A percentile compares a stretch with the other conserved stretches of the same genome.
Evolutionary conservation across 495 filamentous ascomycete species (phyloP).

Genomic region (Penicillium antarcticum): DNA sequence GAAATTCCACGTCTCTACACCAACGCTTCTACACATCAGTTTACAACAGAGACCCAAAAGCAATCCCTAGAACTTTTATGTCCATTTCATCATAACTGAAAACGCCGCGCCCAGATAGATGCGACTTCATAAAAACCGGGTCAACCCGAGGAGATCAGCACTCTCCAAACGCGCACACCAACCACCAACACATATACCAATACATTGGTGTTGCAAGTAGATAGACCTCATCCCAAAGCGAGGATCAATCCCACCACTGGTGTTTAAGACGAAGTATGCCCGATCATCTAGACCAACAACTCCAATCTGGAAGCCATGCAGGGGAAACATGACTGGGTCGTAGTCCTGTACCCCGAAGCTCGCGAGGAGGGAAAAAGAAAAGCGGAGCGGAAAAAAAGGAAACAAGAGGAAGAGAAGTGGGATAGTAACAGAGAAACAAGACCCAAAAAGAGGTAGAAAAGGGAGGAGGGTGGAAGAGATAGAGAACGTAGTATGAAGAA

Average conservation of each 20-base stretch:
- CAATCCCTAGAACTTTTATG: constrained; percentile 27
- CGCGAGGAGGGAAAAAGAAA: constrained; percentile 12
- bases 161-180: constrained; percentile 4
- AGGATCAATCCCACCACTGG: no score
- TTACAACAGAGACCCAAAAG: background rate
- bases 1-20: no score
- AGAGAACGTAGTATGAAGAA: constrained; percentile 16
- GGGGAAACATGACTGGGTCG: constrained; percentile 2
- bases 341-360: constrained; percentile 1
- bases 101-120: constrained; percentile 29
- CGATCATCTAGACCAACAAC: background rate
- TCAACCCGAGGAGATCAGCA: constrained; percentile 6
- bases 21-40: no score
- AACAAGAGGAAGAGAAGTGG: constrained; percentile 8
- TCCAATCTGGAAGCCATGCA: constrained; percentile 1
- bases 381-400: constrained; percentile 14
- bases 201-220: background rate
- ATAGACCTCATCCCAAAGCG: background rate
- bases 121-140: constrained; percentile 27
- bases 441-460: constrained; percentile 21
- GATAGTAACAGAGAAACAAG: constrained; percentile 6
- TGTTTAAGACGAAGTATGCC: background rate
- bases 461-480: constrained; percentile 11
- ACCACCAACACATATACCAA: background rate
- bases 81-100: constrained; percentile 40